Evolutionary conservation across 352 stramenopile genomes (phyloP), one percentile per base, ranked within the genome.

Genomic region (Phytophthora idaei): DNA sequence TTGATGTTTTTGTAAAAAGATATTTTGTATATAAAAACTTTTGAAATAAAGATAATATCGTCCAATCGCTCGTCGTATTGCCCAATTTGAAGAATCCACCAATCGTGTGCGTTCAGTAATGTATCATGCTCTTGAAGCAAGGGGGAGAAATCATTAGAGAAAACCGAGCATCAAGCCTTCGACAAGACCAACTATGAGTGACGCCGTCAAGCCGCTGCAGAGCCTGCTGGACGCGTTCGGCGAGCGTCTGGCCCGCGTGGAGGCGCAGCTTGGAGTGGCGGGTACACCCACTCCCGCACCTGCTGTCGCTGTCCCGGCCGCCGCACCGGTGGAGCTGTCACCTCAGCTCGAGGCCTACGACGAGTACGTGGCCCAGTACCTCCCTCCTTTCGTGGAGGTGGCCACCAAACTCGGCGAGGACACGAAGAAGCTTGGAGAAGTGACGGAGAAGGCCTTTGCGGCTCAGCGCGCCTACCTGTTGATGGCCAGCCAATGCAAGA

Each of bases 401-500:
- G 87, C 81, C 48, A 70, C 82, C 59, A 92, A 90, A 44, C 80
- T 98, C 27, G 90, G 91, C 34, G 76, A 84, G n/a, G 92, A 94
- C 54, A 86, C 94, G 21, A 57, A 81, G 52, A 81, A 85, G 55
- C 87, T 97, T 29, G 95, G 83, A 14, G 77, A 85, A 34, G 80
- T 97, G 64, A 91, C 98, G 41, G 67, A 92, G 60, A 80, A 92
- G 39, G 90, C 90, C 2, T 99, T 98, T 75, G 76, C 68, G 8
- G 90, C 86, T 8, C 91, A 98, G 72, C 90, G 95, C 51, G 79
- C 80, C 47, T 97, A 99, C 68, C 72, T 99, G 56, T 64, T 98
- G 46, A 90, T 98, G 73, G 96, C 95, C 17, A 96, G 88, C 15
- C 69, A 81, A 57, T 98, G 90, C 78, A 98, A 99, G 80, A 97